Conservation (phyloP, 352 stramenopile species). For the Phytopythium montanum region DNA sequence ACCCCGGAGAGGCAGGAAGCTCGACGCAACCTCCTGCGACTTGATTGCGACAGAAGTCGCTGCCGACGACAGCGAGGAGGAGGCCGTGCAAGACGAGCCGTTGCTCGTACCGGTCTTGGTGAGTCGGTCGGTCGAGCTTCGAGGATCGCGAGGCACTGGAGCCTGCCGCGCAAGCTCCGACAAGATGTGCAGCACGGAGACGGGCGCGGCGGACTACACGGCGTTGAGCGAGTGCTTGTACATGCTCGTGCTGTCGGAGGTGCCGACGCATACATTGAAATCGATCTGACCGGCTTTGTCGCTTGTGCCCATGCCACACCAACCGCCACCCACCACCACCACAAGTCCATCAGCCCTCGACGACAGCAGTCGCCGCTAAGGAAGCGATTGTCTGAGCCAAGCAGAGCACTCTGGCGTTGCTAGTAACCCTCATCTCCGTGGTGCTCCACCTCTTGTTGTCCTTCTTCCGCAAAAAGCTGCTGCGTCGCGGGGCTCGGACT, state of each 20-base stretch:
- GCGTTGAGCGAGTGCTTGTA: slow-evolving; percentile 90
- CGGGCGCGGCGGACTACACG: slow-evolving; percentile 95
- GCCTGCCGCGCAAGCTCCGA: slow-evolving; percentile 87
- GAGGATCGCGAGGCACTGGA: slow-evolving; percentile 27
- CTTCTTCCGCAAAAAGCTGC: too few relatives aligned
- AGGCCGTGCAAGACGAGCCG: slow-evolving; percentile 21
- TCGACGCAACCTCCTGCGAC: slow-evolving; percentile 43
- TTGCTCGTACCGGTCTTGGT: slow-evolving; percentile 78
- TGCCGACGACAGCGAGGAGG: slow-evolving; percentile 8
- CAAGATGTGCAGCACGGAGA: slow-evolving; percentile 93
- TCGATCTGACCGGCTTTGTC: too few relatives aligned
- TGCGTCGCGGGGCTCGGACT: too few relatives aligned
- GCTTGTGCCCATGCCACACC: too few relatives aligned
- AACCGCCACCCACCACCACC: too few relatives aligned
- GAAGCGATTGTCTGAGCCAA: too few relatives aligned
- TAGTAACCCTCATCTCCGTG: too few relatives aligned
- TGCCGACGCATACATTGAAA: too few relatives aligned
- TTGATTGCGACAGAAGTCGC: slow-evolving; percentile 18
- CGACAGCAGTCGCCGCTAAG: too few relatives aligned
- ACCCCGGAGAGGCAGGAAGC: slow-evolving; percentile 15
- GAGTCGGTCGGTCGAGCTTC: slow-evolving; percentile 54
- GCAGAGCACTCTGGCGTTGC: too few relatives aligned
- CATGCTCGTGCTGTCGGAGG: slow-evolving; percentile 87
- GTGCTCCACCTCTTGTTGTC: too few relatives aligned
- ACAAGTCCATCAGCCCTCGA: too few relatives aligned